These are phyloP conservation scores for Saccharomycopsis oosterbeekiorum DNA, from an alignment of 805 yeast genomes.

Conservation along the genomic window DNA sequence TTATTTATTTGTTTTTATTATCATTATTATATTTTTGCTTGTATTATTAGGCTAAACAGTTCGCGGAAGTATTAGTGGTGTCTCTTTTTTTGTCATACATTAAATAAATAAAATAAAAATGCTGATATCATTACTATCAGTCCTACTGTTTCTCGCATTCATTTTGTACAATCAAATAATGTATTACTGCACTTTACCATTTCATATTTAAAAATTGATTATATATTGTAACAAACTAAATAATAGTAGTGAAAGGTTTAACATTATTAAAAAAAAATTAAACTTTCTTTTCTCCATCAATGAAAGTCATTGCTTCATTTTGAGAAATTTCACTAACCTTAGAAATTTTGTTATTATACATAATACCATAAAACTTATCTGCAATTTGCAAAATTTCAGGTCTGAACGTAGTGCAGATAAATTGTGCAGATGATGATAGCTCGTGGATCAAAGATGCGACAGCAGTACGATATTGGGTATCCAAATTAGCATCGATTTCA, in stretches of 20 bases:
- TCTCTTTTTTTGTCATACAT: no score
- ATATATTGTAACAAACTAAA: background rate
- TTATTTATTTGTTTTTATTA: no score
- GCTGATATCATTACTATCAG: background rate
- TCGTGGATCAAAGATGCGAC: conserved; percentile 69
- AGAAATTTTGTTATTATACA: conserved; percentile 73
- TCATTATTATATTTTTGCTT: background rate
- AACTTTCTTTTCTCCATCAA: conserved; percentile 48
- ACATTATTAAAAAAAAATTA: background rate
- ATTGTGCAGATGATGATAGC: conserved; percentile 67
- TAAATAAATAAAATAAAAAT: no score
- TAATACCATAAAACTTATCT: conserved; percentile 79
- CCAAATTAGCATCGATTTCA: conserved; percentile 93
- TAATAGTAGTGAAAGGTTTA: background rate
- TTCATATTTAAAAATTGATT: background rate
- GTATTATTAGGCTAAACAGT: background rate
- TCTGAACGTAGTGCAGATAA: conserved; percentile 92
- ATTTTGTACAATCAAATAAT: background rate
- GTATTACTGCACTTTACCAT: background rate
- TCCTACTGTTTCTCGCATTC: background rate
- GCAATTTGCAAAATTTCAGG: conserved; percentile 87
- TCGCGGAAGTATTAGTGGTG: background rate
- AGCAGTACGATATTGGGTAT: conserved; percentile 80
- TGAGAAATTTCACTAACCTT: conserved; percentile 59
- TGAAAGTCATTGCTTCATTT: conserved; percentile 72